These are phyloP conservation scores for Paramecium primaurelia DNA, from an alignment of 73 alveolate species.

Conservation along the genomic window DNA sequence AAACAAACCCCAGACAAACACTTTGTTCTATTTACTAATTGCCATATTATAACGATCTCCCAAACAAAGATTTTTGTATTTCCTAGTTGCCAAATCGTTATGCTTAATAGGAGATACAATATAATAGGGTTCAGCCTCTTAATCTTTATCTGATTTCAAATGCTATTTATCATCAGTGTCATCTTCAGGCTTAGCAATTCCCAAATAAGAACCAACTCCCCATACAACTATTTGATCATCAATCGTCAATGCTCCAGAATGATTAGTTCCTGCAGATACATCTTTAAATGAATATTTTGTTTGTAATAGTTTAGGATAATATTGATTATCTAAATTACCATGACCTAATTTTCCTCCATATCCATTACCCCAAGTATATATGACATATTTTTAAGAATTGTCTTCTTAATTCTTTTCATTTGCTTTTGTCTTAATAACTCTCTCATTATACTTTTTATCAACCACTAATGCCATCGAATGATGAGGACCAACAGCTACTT, in stretches of 20 bases:
- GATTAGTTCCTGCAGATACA: constrained; percentile 57
- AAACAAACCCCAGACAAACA: constrained; percentile 42
- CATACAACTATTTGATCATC: constrained; percentile 46
- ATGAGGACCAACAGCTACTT: constrained; percentile 45
- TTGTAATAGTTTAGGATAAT: constrained; percentile 43
- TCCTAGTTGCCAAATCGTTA: neutral
- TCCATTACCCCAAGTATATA: constrained; percentile 61
- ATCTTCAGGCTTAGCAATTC: constrained; percentile 56
- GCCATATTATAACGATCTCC: constrained; percentile 55
- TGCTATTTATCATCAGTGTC: neutral
- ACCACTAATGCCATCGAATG: constrained; percentile 50
- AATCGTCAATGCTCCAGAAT: constrained; percentile 41
- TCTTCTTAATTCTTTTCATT: neutral
- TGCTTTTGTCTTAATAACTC: constrained; percentile 26
- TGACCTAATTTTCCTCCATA: constrained; percentile 58
- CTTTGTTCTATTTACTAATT: neutral
- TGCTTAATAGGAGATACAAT: constrained; percentile 16
- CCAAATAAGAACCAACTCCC: constrained; percentile 50
- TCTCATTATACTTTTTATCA: constrained; percentile 22
- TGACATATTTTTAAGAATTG: neutral
- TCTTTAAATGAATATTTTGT: constrained; percentile 50
- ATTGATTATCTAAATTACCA: constrained; percentile 46
- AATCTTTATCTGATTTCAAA: neutral
- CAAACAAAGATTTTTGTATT: neutral
- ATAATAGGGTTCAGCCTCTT: constrained; percentile 26